A percentile compares a stretch with the other conserved stretches of the same genome.
phyloP scores from a whole-genome alignment of 139 green algal species.

The Desmodesmus armatus region DNA sequence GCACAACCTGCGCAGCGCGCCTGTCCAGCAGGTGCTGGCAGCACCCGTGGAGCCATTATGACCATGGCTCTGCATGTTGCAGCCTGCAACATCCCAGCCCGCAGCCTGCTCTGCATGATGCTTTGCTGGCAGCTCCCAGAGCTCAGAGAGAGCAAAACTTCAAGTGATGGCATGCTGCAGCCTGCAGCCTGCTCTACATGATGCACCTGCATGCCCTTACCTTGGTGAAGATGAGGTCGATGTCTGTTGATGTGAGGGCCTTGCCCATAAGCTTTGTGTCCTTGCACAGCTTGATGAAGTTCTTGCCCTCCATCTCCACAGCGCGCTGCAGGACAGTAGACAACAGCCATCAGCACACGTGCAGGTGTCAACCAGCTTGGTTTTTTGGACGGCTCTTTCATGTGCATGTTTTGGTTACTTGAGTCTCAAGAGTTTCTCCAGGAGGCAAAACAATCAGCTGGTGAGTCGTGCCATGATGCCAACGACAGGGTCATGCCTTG shows the following conservation, averaged over 20 bases:
- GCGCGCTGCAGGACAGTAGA: not conserved
- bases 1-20: too few relatives aligned
- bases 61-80: too few relatives aligned
- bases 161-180: too few relatives aligned
- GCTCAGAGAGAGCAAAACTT: too few relatives aligned
- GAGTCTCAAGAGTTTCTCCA: not conserved
- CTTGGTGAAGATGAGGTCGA: slow-evolving; percentile 77
- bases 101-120: too few relatives aligned
- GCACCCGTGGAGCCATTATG: too few relatives aligned
- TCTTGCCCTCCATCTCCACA: slow-evolving; percentile 51
- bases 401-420: not conserved
- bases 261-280: slow-evolving; percentile 39
- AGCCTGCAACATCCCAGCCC: too few relatives aligned
- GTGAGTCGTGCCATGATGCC: not conserved
- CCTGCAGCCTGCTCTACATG: too few relatives aligned
- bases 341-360: not conserved
- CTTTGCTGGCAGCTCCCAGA: too few relatives aligned
- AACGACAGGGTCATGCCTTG: not conserved
- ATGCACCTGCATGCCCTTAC: slow-evolving; percentile 11
- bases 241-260: slow-evolving; percentile 62
- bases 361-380: not conserved
- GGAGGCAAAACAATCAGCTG: not conserved
- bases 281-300: slow-evolving; percentile 72
- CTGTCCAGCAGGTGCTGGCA: too few relatives aligned
- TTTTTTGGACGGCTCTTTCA: not conserved